Base-by-base conservation (phyloP, 352 stramenopile species). In the Elongisporangium prolatum region DNA sequence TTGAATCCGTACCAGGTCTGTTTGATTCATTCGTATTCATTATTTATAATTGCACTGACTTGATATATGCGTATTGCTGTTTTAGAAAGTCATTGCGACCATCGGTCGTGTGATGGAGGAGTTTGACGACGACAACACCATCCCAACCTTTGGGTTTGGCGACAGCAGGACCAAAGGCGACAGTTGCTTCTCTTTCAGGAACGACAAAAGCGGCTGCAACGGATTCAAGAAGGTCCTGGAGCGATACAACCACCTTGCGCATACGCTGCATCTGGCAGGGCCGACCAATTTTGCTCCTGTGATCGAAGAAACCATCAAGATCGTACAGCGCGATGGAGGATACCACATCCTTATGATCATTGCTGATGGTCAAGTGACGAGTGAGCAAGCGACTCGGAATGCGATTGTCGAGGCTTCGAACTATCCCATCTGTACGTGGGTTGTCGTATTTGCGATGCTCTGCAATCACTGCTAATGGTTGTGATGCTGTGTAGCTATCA, bases 341-440 rank as follows among this genome's bases (percentile, higher is more conserved):
- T 93, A 92, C 55, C 86, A 95, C 59, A 91, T 95, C 22, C 71
- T 95, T 48, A 81, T 95, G 20, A 87, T 95, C 56, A 78, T 93
- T 17, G 80, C 82, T 9, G 84, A 91, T 25, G 83, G 85, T 0
- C 75, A 90, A 57, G 78, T 92, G 13, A 87, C 87, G 6, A 85
- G 87, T 50, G 76, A 86, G 60, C 66, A 61, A 0, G 64, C 71
- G 48, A 84, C 81, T 2, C 69, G 73, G 38, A 40, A 64, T 21
- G 85, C 85, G 10, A 91, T 95, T 56, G 71, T 84, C 2, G 71
- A 87, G 28, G 85, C 83, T 4, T 88, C 77, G 4, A 77, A 90
- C 51, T 90, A 74, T 56, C 83, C 85, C 0, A 89, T 95, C n/a
- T 89, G 82, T 88, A 77, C 21, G 78, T 80, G 18, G 4, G 50